Evolutionary conservation across 2,329 filamentous ascomycete genomes (phyloP), one percentile per base, ranked within the genome.

Genomic region (Neurospora sp.): DNA sequence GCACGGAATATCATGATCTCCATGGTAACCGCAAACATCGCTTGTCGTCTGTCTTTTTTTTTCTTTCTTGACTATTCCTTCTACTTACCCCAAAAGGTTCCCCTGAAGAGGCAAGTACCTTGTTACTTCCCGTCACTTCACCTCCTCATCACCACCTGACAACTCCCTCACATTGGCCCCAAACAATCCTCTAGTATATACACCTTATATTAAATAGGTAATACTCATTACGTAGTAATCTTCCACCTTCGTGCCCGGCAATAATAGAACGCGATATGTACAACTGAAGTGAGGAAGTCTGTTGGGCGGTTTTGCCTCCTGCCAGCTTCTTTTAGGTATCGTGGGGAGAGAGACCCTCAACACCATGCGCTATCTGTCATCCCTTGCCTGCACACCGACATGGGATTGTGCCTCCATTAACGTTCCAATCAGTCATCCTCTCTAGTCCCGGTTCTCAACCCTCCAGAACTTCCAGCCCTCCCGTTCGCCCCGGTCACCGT

Each of bases 391-490:
- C 52, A 62, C 52, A 62, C 52, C 23, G 23, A 62, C 28, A 62
- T 62, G 52, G 52, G 28, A 62, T 11, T 36, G 33, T 6, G 38
- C 1, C 46, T 52, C 28, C 15, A 36, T 62, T 36, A 43, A 8
- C 23, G 12, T 11, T 23, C 36, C 39, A 41, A 41, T 41, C 39
- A 41, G 15, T 17, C 39, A 57, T 38, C 68, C 62, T 66, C 39
- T 41, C 74, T 75, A 79, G 69, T 77, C 78, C 74, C 52, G 52
- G 52, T 80, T 83, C 76, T 89, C 87, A 39, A 89, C 86, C 73
- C 87, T 88, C 92, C 92, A 96, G 78, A 95, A 96, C 78, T 94
- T 94, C 92, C 92, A 96, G 2, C 91, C 91, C 75, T 92, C 90
- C 72, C 90, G 83, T 77, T 91, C 90, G 66, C 91, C 90, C 0